Conservation (phyloP, 2,329 filamentous ascomycete genomes). For the Ambrosiella cleistominuta region DNA sequence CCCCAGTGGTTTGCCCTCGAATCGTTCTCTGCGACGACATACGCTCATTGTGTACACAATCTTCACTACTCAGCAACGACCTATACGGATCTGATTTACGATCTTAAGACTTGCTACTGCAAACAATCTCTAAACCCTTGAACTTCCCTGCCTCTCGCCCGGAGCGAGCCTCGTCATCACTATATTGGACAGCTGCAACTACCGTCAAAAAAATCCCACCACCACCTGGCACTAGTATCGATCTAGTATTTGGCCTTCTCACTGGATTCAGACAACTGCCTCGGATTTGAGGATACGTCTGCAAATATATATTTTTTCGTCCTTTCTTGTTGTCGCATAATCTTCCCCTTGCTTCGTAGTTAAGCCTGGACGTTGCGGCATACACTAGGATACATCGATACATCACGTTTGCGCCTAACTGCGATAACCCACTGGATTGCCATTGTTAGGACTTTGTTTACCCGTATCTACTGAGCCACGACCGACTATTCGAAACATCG, state of each 20-base stretch:
- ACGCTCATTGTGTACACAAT: not conserved
- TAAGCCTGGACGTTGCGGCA: no score
- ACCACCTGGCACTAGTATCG: not conserved
- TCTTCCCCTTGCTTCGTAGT: not conserved
- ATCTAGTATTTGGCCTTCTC: not conserved
- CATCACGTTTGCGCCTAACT: not conserved
- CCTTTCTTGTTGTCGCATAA: not conserved
- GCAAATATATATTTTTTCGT: not conserved
- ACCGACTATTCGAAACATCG: not conserved
- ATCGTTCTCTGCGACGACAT: not conserved
- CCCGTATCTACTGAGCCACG: not conserved
- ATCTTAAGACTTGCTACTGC: no score
- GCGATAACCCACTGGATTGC: not conserved
- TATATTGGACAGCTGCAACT: not conserved
- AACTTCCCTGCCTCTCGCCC: not conserved
- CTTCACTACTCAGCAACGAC: not conserved
- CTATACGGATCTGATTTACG: not conserved
- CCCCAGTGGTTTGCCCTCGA: not conserved
- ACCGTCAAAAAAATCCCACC: not conserved
- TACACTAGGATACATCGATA: no score
- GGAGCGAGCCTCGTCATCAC: conserved; percentile 11
- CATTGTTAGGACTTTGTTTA: not conserved
- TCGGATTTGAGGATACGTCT: not conserved
- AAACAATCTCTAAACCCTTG: not conserved
- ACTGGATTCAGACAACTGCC: not conserved